Base-by-base conservation (phyloP, 192 early-diverging fungal genomes). In the Umbelopsis ramanniana region DNA sequence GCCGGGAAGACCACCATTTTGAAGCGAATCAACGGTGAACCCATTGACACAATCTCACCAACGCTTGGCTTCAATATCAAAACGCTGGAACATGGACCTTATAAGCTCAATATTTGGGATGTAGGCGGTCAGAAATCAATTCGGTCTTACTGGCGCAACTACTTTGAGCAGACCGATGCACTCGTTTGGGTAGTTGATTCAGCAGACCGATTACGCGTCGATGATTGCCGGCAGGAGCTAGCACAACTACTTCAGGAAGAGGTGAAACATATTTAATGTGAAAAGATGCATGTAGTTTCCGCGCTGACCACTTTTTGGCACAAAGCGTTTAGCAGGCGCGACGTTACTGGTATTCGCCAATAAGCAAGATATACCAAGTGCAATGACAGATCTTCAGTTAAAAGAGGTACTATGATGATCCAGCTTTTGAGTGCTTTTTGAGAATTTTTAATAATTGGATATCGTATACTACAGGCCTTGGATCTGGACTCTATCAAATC, bases 1-100 rank as follows among this genome's bases (percentile, higher is more conserved):
- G 98, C 98, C 0, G 98, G 98, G 70, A 99, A 99, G 75, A 99
- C 98, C 0, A 99, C 98, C 9, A 97, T 98, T 67, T 83, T 98
- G 54, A 97, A 98, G 78, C 84, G 93, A 8, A 91, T 99, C 78
- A 97, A 94, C 84, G 96, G 96, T 52, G 94, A 98, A 71, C 88
- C 90, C 66, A 95, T 96, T 52, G 88, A 90, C 72, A 92, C 89
- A 6, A 93, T 99, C 67, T 94, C 96, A 22, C 97, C 97, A 7
- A 98, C 97, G 1, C 87, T 99, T 12, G 98, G 98, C 14, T 99
- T 99, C 78, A 96, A 98, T 76, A 99, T 99, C 77, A 95, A 95
- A 60, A 98, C 98, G 0, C 72, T 98, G 19, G 92, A 92, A 37
- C 92, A 95, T 77, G 88, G 90, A n/a, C 86, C 81, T 88, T 74